A percentile compares a stretch with the other conserved stretches of the same genome.
Conservation (phyloP, 768 basidiomycete species). For the Neoboletus magnificus region DNA sequence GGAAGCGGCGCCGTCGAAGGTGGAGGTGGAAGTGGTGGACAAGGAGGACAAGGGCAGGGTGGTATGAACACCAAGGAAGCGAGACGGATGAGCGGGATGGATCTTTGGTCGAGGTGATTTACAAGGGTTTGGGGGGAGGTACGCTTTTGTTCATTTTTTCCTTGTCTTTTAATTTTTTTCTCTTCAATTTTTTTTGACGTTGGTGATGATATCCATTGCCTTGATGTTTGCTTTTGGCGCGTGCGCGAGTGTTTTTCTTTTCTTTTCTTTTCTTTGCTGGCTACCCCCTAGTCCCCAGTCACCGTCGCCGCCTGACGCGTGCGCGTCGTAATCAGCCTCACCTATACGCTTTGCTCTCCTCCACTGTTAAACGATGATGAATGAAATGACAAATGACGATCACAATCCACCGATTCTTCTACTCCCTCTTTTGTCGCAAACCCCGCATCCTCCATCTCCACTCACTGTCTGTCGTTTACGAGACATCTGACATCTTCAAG, state of each 20-base stretch:
- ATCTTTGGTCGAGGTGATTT: conserved; percentile 70
- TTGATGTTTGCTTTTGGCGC: not conserved
- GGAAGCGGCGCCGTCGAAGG: conserved; percentile 32
- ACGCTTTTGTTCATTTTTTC: not conserved
- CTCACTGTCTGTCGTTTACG: conserved; percentile 16
- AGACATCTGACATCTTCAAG: conserved; percentile 15
- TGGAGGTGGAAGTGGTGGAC: conserved; percentile 29
- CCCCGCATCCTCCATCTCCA: not conserved
- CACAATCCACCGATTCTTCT: not conserved
- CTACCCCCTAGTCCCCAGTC: not conserved
- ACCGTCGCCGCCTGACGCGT: not conserved
- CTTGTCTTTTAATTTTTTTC: not conserved
- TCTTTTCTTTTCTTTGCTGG: not conserved
- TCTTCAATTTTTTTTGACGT: not conserved
- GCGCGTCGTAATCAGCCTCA: not conserved
- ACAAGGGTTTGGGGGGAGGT: not conserved
- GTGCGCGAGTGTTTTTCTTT: not conserved
- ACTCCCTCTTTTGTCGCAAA: not conserved
- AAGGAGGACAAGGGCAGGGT: conserved; percentile 27
- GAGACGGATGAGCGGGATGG: conserved; percentile 63
- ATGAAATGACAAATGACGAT: conserved; percentile 6
- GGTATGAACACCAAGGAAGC: conserved; percentile 47
- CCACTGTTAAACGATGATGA: not conserved
- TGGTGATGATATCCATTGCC: conserved; percentile 14
- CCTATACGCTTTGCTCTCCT: not conserved